Base-by-base conservation (phyloP, 164 flowering plant genomes). In the Euptelea pleiosperma region DNA sequence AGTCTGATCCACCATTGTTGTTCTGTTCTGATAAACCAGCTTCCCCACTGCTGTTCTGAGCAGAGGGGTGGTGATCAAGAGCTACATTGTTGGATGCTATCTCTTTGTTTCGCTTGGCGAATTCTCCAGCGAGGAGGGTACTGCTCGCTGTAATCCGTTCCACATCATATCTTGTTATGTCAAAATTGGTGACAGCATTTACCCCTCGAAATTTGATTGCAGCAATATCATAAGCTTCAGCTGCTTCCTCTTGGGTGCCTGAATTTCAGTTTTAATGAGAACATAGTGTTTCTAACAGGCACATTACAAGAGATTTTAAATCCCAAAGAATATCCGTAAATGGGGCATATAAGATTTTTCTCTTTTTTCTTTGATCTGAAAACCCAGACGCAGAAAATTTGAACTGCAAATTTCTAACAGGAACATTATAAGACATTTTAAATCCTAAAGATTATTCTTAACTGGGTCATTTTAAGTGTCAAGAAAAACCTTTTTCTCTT, bases 171-270 rank as follows among this genome's bases (percentile, higher is more conserved):
- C 80, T 64, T 3, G 82, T 44, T 3, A 81, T 79, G 63, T 85
- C 86, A 58, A 85, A 85, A 65, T 85, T 85, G 0, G 91, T 85
- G 15, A 85, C 86, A 3, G 91, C 87, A 56, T 70, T 82, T 29
- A 63, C 73, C 2, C 91, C 91, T 0, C 87, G 84, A 42, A 82
- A 85, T 61, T 82, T 85, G 37, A 85, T 85, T 5, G 91, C 91
- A n/a, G 91, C 91, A 2, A 79, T 63, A 58, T 85, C 91, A 58
- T 85, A 85, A 16, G 91, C 91, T 62, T 85, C 87, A 6, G 87
- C 91, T 16, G 91, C 91, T 61, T 85, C 87, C 59, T 85, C 87
- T 62, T 85, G 91, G 21, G 87, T 85, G 66, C 91, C 91, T 84
- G 57, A 26, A 68, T 28, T 10, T 31, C 22, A 41, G 24, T 29